These are phyloP conservation scores for Aspergillus vadensis DNA, from an alignment of 2,329 filamentous ascomycete species.

Conservation along the genomic window DNA sequence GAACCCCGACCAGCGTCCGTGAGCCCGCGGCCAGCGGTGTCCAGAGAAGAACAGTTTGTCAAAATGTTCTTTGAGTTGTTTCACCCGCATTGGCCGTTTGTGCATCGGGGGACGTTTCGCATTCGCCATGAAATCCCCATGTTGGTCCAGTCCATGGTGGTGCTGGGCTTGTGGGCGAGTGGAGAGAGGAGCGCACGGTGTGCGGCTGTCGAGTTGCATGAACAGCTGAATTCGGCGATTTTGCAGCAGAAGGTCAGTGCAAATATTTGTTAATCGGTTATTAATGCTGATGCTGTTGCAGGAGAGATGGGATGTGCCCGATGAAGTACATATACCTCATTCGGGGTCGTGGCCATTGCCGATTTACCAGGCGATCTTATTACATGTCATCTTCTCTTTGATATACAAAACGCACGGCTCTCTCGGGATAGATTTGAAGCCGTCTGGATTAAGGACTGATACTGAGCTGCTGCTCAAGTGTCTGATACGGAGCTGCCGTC, in stretches of 20 bases:
- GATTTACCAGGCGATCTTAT: constrained; percentile 35
- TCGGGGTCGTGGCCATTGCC: constrained; percentile 31
- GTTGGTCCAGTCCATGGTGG: constrained; percentile 33
- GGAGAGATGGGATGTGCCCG: constrained; percentile 29
- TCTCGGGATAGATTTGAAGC: constrained; percentile 19
- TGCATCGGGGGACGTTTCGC: constrained; percentile 28
- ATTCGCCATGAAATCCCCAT: constrained; percentile 24
- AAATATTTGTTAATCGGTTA: too few species aligned
- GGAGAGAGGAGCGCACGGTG: constrained; percentile 20
- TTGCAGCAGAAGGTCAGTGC: constrained; percentile 27
- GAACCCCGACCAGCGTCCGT: neutral
- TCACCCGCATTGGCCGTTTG: constrained; percentile 33
- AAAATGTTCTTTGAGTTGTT: constrained; percentile 31
- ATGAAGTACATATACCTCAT: neutral
- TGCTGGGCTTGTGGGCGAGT: constrained; percentile 30
- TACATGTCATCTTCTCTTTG: constrained; percentile 33
- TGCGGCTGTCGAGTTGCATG: constrained; percentile 29
- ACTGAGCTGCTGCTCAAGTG: constrained; percentile 19
- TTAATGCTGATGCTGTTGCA: constrained; percentile 7
- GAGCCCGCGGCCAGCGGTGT: neutral
- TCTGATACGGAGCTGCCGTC: constrained; percentile 31
- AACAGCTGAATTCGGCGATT: constrained; percentile 26
- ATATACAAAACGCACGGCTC: constrained; percentile 1
- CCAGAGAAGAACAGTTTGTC: constrained; percentile 20
- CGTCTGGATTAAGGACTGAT: constrained; percentile 9